Evolutionary conservation across 2,329 filamentous ascomycete species (phyloP), one percentile per base, ranked within the genome.

Genomic region (Fusarium virguliforme): DNA sequence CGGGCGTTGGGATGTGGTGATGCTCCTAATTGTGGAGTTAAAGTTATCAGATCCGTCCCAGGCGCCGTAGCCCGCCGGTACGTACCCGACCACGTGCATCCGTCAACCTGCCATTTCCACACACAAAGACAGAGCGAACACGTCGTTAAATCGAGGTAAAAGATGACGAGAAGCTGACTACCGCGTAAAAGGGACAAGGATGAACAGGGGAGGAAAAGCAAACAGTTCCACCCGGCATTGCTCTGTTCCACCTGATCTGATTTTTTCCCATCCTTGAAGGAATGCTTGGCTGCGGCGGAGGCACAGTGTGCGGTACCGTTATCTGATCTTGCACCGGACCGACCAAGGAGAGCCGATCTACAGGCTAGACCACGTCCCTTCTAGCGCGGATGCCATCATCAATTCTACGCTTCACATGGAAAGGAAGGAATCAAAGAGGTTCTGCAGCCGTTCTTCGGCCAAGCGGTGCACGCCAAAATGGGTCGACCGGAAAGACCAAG

Each of bases 21-120:
- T 62, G 46, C 58, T 48, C 38, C 59, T 38, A 59, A 50, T 38
- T 73, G 71, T 75, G 75, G 74, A 75, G 73, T 68, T 75, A 67
- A 69, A 75, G 76, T 78, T 78, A 78, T 78, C 76, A 77, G 76
- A 78, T 78, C 76, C 70, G 73, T 71, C 57, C 63, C 68, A 41
- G 30, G 59, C 56, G 55, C 56, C 43, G 43, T 60, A 72, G 67
- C 62, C 68, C 75, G 55, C 26, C 32, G 41, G 48, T 46, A 59
- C 54, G 43, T 62, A 53, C 34, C 41, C 34, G 34, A 18, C 15
- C 41, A 50, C 41, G 30, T 54, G 51, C 28, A 13, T 15, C n/a
- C 15, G 26, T 18, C 46, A 50, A 15, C 40, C 37, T n/a, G 15
- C 18, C 37, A 43, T 57, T 18, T 18, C 18, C 18, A 18, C n/a